Percentiles rank a stretch among this genome's conserved stretches.
phyloP scores from a whole-genome alignment of 108 stramenopile species.

The Stephanodiscus triporus region DNA sequence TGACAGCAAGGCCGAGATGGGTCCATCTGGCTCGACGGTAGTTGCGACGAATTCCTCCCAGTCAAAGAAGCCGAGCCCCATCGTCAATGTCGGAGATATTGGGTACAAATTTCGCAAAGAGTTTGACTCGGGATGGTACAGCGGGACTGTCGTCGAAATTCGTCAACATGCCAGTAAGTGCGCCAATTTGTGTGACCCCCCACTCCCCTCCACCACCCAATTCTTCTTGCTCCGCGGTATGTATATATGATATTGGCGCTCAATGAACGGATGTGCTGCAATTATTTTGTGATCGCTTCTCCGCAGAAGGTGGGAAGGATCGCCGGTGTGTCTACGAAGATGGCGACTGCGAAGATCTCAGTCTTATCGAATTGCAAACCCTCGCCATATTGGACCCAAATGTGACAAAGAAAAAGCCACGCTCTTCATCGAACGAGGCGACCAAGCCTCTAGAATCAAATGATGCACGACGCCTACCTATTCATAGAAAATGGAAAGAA shows the following conservation, averaged over 20 bases:
- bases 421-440: not conserved
- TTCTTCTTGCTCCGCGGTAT: not conserved
- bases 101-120: constrained; percentile 36
- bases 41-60: not conserved
- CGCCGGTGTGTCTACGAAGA: constrained; percentile 46
- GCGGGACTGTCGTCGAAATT: constrained; percentile 28
- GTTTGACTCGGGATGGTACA: constrained; percentile 31
- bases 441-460: not conserved
- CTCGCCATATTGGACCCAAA: constrained; percentile 18
- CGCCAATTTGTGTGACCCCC: not conserved
- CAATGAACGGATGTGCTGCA: not conserved
- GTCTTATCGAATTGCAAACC: constrained; percentile 19
- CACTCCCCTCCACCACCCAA: not conserved
- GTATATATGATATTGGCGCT: not conserved
- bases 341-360: constrained; percentile 46
- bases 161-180: constrained; percentile 28
- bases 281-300: not conserved
- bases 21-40: not conserved
- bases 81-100: constrained; percentile 21
- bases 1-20: not conserved
- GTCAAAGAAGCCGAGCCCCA: not conserved
- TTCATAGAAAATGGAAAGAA: not conserved
- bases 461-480: not conserved
- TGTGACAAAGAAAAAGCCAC: constrained; percentile 9
- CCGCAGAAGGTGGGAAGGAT: constrained; percentile 22